Evolutionary conservation across 257 asterid genomes (phyloP).

Genomic region (Forsythia viridissima): DNA sequence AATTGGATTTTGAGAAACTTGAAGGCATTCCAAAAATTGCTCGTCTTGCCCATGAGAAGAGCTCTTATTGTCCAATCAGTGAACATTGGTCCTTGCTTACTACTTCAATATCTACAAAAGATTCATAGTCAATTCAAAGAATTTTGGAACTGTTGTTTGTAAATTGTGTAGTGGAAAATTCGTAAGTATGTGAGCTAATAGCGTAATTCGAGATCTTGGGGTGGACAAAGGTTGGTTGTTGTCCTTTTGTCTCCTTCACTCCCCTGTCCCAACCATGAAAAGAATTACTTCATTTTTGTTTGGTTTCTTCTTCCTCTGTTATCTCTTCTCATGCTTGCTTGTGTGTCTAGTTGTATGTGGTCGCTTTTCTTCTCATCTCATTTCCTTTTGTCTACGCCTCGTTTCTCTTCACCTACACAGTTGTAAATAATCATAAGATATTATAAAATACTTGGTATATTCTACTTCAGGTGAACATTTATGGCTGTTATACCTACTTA

Average conservation of each 20-base stretch:
- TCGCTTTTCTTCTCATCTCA: background rate
- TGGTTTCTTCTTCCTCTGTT: background rate
- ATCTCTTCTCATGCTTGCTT: background rate
- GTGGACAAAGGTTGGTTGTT: background rate
- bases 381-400: background rate
- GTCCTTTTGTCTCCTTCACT: background rate
- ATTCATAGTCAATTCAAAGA: background rate
- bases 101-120: background rate
- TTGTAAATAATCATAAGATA: background rate
- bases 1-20: background rate
- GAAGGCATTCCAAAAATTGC: background rate
- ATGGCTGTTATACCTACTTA: background rate
- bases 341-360: background rate
- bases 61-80: background rate
- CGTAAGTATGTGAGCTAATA: background rate
- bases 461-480: background rate
- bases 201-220: background rate
- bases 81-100: background rate
- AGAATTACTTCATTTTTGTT: background rate
- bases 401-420: background rate
- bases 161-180: background rate
- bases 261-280: background rate
- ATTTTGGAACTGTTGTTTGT: background rate
- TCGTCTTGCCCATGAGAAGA: background rate
- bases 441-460: background rate